Evolutionary conservation across 2,329 filamentous ascomycete species (phyloP).

Genomic region (Aspergillus oerlinghausenensis): DNA sequence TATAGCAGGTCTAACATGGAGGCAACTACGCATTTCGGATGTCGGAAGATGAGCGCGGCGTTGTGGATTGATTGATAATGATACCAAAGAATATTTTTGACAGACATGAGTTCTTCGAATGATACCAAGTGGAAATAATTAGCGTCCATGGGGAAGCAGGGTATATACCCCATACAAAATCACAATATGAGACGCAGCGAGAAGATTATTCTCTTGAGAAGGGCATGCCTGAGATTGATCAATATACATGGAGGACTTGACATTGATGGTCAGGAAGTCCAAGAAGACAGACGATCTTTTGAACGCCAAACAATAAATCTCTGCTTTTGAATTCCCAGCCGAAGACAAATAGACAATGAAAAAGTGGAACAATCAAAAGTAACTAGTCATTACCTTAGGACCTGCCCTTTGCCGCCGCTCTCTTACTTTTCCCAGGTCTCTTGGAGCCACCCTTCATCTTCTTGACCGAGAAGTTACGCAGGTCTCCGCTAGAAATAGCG

Average conservation of each 20-base stretch:
- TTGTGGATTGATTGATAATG: neutral
- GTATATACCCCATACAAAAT: neutral
- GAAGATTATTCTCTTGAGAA: neutral
- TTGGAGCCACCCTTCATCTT: constrained; percentile 68
- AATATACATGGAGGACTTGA: neutral
- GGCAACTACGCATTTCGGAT: neutral
- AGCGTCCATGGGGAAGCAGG: neutral
- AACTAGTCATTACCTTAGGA: constrained; percentile 11
- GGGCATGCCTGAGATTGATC: neutral
- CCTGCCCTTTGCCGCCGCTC: constrained; percentile 34
- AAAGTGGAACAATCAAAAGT: neutral
- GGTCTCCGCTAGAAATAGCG: constrained; percentile 73
- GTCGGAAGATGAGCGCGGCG: neutral
- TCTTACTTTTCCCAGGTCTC: constrained; percentile 50
- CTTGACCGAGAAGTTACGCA: constrained; percentile 73
- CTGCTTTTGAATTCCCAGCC: neutral
- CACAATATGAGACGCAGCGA: neutral
- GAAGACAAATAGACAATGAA: neutral
- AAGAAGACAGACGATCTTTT: neutral
- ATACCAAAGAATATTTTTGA: neutral
- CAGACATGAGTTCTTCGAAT: neutral
- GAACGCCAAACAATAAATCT: neutral
- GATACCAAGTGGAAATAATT: neutral
- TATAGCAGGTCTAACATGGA: neutral
- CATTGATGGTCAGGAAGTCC: neutral